Evolutionary conservation across 306 rosid species (phyloP).

Genomic region (Mucuna pruriens): DNA sequence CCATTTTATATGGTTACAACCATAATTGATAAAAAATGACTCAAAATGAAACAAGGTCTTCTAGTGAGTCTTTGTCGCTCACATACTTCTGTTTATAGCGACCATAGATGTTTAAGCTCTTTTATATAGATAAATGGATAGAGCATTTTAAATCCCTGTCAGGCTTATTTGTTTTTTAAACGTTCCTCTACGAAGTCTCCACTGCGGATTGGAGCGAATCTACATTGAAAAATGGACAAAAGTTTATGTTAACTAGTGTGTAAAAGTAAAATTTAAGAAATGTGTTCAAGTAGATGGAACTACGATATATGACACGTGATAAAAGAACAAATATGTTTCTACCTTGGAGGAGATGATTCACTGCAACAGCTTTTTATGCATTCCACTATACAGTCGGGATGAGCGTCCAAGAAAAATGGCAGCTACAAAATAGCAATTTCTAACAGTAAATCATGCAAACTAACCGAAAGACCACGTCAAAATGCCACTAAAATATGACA

Average conservation of each 20-base stretch:
- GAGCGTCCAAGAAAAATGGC: not conserved
- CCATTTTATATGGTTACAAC: not conserved
- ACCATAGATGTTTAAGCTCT: not conserved
- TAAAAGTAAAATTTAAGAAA: not conserved
- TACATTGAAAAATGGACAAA: not conserved
- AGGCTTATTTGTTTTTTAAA: not conserved
- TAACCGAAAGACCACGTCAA: not conserved
- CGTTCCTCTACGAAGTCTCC: not conserved
- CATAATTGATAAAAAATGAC: no score
- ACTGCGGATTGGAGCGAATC: not conserved
- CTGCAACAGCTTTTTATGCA: not conserved
- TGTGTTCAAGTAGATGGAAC: not conserved
- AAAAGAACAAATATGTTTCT: not conserved
- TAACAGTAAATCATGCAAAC: not conserved
- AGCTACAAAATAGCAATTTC: not conserved
- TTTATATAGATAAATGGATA: no score
- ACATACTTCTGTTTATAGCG: not conserved
- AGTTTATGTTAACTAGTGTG: not conserved
- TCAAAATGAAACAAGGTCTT: no score
- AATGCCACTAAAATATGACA: not conserved
- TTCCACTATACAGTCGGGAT: not conserved
- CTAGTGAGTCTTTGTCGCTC: not conserved
- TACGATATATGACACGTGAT: not conserved
- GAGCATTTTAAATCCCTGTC: not conserved
- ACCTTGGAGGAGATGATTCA: conserved; percentile 16